These are phyloP conservation scores for Fagopyrum homotropicum DNA, from an alignment of 148 eudicot species.

Conservation along the genomic window DNA sequence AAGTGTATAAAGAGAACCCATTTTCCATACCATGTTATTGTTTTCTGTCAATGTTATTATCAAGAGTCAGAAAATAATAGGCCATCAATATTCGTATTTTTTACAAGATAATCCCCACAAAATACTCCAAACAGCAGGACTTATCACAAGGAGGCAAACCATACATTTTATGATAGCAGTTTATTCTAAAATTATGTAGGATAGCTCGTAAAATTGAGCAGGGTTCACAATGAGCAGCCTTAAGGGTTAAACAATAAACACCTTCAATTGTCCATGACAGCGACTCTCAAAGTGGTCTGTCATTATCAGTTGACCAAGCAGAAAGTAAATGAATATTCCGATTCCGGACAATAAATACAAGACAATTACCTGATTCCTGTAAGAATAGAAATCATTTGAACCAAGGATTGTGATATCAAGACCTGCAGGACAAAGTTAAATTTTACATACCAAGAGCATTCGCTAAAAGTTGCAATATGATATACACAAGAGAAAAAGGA, in stretches of 20 bases:
- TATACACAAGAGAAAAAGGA: not conserved
- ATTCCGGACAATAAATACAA: not conserved
- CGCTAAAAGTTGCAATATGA: not conserved
- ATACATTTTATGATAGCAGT: not conserved
- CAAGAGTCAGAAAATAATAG: not conserved
- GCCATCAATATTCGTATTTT: not conserved
- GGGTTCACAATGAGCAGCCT: not conserved
- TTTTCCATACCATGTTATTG: not conserved
- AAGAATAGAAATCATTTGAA: slow-evolving; percentile 93
- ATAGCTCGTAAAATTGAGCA: not conserved
- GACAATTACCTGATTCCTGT: slow-evolving; percentile 70
- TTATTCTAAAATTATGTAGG: not conserved
- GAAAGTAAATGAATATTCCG: not conserved
- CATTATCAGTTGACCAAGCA: not conserved
- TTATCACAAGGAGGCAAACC: not conserved
- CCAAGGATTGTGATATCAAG: slow-evolving; percentile 94
- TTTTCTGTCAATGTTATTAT: not conserved
- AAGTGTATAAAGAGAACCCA: not conserved
- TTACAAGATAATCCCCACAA: not conserved
- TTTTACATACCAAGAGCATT: slow-evolving; percentile 1
- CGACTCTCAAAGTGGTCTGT: not conserved
- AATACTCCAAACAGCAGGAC: not conserved
- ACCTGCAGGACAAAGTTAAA: slow-evolving; percentile 63
- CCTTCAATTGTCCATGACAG: not conserved
- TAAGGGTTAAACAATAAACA: not conserved